phyloP scores from a whole-genome alignment of 805 yeast genomes.

The Schwanniomyces vanrijiae region DNA sequence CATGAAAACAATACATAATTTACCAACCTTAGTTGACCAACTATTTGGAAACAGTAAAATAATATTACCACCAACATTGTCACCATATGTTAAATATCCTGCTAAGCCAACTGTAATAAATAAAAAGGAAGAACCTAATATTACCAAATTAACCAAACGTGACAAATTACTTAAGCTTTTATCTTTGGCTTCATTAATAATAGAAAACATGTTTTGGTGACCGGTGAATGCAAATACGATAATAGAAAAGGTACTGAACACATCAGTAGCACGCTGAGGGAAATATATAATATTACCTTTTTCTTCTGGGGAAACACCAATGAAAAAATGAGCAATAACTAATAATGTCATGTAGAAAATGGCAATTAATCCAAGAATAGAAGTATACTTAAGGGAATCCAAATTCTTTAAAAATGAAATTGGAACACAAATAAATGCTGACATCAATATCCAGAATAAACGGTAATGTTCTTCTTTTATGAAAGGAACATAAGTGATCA shows the following conservation, averaged over 20 bases:
- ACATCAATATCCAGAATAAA: slow-evolving; percentile 60
- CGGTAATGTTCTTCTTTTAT: slow-evolving; percentile 30
- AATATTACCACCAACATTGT: slow-evolving; percentile 73
- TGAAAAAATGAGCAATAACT: slow-evolving; percentile 68
- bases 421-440: slow-evolving; percentile 48
- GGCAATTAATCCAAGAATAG: slow-evolving; percentile 77
- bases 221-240: slow-evolving; percentile 94
- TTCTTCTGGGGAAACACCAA: slow-evolving; percentile 39
- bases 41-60: slow-evolving; percentile 73
- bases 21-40: slow-evolving; percentile 70
- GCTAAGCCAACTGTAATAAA: slow-evolving; percentile 74
- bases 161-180: slow-evolving; percentile 43
- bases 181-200: slow-evolving; percentile 75
- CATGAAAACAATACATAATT: slow-evolving; percentile 75
- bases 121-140: slow-evolving; percentile 57
- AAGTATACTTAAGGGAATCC: slow-evolving; percentile 83
- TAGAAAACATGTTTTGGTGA: slow-evolving; percentile 91
- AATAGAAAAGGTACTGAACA: slow-evolving; percentile 77
- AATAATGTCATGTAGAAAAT: slow-evolving; percentile 74
- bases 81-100: slow-evolving; percentile 89
- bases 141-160: slow-evolving; percentile 48
- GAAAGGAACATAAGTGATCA: slow-evolving; percentile 29
- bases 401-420: slow-evolving; percentile 72
- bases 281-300: slow-evolving; percentile 29
- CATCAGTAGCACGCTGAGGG: slow-evolving; percentile 45